Evolutionary conservation across 768 basidiomycete species (phyloP).

Genomic region (Tephrocybe sp.): DNA sequence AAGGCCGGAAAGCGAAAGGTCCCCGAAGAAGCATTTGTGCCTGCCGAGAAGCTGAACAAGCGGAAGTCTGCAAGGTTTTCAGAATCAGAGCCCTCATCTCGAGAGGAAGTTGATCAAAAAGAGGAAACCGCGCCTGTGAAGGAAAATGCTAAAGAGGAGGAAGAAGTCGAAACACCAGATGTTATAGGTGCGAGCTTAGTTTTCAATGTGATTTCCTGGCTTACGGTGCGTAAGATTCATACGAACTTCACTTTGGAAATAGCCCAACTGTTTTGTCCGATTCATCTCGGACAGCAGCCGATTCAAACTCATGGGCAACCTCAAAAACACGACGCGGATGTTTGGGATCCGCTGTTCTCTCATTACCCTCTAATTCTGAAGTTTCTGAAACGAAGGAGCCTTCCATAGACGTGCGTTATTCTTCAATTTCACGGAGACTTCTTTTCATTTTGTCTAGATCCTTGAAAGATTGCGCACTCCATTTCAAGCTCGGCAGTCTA

Average conservation of each 20-base stretch:
- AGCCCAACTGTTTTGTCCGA: slow-evolving; percentile 51
- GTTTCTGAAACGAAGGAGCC: slow-evolving; percentile 21
- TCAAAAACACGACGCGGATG: slow-evolving; percentile 49
- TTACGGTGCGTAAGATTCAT: slow-evolving; percentile 35
- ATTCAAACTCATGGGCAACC: slow-evolving; percentile 55
- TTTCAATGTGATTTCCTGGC: not conserved
- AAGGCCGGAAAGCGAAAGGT: slow-evolving; percentile 61
- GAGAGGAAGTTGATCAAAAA: slow-evolving; percentile 2
- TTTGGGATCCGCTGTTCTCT: slow-evolving; percentile 54
- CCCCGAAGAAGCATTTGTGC: slow-evolving; percentile 36
- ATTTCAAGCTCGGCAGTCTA: slow-evolving; percentile 52
- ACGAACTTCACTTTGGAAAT: slow-evolving; percentile 75
- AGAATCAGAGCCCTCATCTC: slow-evolving; percentile 16
- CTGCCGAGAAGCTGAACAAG: slow-evolving; percentile 68
- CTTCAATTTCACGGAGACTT: not conserved
- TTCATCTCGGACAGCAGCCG: slow-evolving; percentile 46
- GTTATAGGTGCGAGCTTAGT: slow-evolving; percentile 22
- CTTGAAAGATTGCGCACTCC: slow-evolving; percentile 53
- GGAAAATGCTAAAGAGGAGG: slow-evolving; percentile 16
- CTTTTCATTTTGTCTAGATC: slow-evolving; percentile 35
- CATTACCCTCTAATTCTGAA: slow-evolving; percentile 40
- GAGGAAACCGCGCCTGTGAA: slow-evolving; percentile 14
- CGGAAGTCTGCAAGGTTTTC: slow-evolving; percentile 42
- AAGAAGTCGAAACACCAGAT: slow-evolving; percentile 24
- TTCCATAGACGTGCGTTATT: slow-evolving; percentile 29